Base-by-base conservation (phyloP, 192 early-diverging fungal genomes). In the Paraglomus occultum region DNA sequence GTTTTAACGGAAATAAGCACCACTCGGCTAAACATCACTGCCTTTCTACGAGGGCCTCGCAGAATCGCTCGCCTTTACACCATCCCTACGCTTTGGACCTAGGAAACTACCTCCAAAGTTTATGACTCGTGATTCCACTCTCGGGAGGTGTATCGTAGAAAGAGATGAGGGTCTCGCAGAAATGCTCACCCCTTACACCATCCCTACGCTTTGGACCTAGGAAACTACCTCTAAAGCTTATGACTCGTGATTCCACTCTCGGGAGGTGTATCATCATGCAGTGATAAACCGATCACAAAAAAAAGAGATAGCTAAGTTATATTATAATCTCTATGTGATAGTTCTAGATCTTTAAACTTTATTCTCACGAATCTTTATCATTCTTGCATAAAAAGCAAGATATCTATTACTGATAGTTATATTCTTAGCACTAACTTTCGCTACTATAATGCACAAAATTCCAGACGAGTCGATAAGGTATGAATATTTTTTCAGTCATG, bases 251-350 rank as follows among this genome's bases (percentile, higher is more conserved):
- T 31, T 31, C 31, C 31, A 31, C 31, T 31, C 31, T 31, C 31
- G 31, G 31, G 31, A 31, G 31, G 31, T 31, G 42, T 61, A 61
- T 63, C 60, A 63, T 63, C 60, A 10, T 22, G 60, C 60, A 63
- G 60, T 63, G 60, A 63, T 63, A 63, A 61, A 63, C 43, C 60
- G 43, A 63, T 20, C 18, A 63, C n/a, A 55, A 55, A 63, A 63
- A 61, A 62, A 62, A 63, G 17, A 47, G 60, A 20, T 47, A 62
- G 44, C 58, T 60, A 60, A 60, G 22, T 60, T 60, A 43, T 55
- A 55, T 55, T 55, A 55, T 55, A 53, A n/a, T 53, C 15, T 53
- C 15, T 53, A 31, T 31, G 51, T 53, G 51, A 53, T 53, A 53
- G 51, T 53, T 53, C 15, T 53, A 53, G 14, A 53, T 53, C 51